phyloP scores from a whole-genome alignment of 192 early-diverging fungal species.

The Mortierella antarctica region DNA sequence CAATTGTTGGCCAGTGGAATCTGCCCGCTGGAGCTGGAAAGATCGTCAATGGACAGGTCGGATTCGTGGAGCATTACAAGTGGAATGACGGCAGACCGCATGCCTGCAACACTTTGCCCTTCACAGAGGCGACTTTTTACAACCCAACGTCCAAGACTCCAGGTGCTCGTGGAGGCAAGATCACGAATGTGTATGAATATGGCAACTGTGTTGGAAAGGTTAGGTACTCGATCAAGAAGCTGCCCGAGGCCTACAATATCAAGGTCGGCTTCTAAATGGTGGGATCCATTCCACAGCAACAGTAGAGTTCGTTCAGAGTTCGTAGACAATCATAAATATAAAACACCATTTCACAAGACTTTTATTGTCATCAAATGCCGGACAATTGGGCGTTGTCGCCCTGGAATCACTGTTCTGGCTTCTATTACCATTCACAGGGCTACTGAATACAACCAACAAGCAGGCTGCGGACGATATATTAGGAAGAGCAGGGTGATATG shows the following conservation, averaged over 20 bases:
- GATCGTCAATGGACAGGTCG: slow-evolving; percentile 9
- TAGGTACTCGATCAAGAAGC: not conserved
- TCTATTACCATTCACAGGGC: too few species aligned
- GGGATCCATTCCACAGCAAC: not conserved
- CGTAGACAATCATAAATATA: too few species aligned
- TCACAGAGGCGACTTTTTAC: slow-evolving; percentile 14
- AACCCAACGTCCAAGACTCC: slow-evolving; percentile 18
- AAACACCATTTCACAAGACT: too few species aligned
- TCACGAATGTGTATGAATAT: slow-evolving; percentile 9
- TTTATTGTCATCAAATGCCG: too few species aligned
- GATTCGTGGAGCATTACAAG: slow-evolving; percentile 27
- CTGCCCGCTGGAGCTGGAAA: slow-evolving; percentile 16
- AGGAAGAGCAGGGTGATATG: too few species aligned
- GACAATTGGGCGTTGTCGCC: too few species aligned
- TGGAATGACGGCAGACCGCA: slow-evolving; percentile 4
- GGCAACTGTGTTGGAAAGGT: slow-evolving; percentile 22
- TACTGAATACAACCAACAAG: too few species aligned
- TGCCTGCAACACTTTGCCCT: slow-evolving; percentile 20
- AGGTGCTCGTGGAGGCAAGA: slow-evolving; percentile 1
- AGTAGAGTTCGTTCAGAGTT: too few species aligned
- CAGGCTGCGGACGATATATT: too few species aligned
- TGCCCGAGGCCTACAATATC: slow-evolving; percentile 5
- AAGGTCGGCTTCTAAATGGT: slow-evolving; percentile 19
- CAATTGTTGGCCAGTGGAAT: slow-evolving; percentile 18
- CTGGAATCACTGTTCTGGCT: too few species aligned